Base-by-base conservation (phyloP, 768 basidiomycete genomes). In the Phylloporus sp. region DNA sequence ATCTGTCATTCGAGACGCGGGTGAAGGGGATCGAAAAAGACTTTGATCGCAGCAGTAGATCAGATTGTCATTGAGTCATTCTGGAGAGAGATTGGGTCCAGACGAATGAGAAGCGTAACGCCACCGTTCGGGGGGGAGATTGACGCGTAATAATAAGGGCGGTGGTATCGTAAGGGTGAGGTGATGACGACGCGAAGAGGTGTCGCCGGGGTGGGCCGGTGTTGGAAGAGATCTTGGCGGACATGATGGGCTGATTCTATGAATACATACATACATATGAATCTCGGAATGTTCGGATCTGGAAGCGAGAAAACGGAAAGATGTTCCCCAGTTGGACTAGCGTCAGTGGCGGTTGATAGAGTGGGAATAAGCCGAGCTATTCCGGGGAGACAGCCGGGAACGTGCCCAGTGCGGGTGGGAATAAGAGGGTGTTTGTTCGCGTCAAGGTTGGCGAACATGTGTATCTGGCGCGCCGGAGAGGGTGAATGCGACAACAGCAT, bases 1-100 rank as follows among this genome's bases (percentile, higher is more conserved):
- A 57, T 53, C 55, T 44, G 38, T 35, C 38, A 31, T 37, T 39
- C 9, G 29, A 13, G 37, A 42, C 20, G 38, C n/a, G 38, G n/a
- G 1, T 21, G 26, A 40, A 39, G 40, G 18, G 45, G 27, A 32
- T 28, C 23, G 14, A 48, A 47, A 36, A n/a, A 26, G 50, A 37
- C 33, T 31, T 42, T 49, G 51, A 56, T 55, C 54, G 55, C 42
- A 39, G 42, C 11, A 49, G 47, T 10, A 55, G 57, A 57, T 57
- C 56, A 50, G 56, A 57, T 57, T 57, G 57, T 45, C 57, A 46
- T 36, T 0, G 26, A 26, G 52, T 13, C 43, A 49, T 58, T 56
- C 44, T 50, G 18, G 50, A 31, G 17, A 44, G 48, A 42, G 22
- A 42, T 35, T 15, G 35, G 20, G 28, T 29, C n/a, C n/a, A n/a